Base-by-base conservation (phyloP, 2,329 filamentous ascomycete species). In the Aspergillus calidoustus region DNA sequence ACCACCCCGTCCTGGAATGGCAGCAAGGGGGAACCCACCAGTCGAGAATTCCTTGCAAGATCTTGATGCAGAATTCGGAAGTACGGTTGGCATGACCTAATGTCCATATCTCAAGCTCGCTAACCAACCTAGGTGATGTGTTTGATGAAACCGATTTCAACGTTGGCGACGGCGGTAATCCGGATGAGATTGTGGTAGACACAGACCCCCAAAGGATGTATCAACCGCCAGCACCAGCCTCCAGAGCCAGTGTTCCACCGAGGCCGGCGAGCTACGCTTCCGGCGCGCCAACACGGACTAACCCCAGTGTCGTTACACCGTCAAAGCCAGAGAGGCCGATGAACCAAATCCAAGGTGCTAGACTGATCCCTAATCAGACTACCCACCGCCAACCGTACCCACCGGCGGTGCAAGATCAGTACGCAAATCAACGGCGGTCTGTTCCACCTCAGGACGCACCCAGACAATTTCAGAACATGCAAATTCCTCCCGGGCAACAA, bases 101-200 rank as follows among this genome's bases (percentile, higher is more conserved):
- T 17, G 25, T 22, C 34, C 25, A 44, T 28, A 15, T 41, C 31
- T 43, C 7, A 51, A 23, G 8, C 34, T 62, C 17, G 28, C 69
- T 76, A 66, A 75, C 51, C 2, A 17, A 28, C 15, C 31, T 49
- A 78, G 80, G 80, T 74, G 77, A 84, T 83, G 87, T 92, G 62
- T 89, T 93, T 72, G 90, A 92, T 69, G 89, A 92, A 76, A 89
- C 86, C 55, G 91, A 93, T 74, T 92, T 93, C 71, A 87, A 85
- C 53, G 88, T 90, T 7, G 79, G 84, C 9, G 84, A 91, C 64
- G 86, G 89, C 30, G 89, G 85, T 22, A 89, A 93, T 70, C 90
- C 91, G 4, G 91, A 95, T 73, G 91, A 94, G 72, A 83, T 94
- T n/a, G 77, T 84, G 31, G 76, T 93, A 52, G 81, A 79, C 11